These are phyloP conservation scores for Corymbia calophylla DNA, from an alignment of 441 rosid genomes.

Conservation along the genomic window DNA sequence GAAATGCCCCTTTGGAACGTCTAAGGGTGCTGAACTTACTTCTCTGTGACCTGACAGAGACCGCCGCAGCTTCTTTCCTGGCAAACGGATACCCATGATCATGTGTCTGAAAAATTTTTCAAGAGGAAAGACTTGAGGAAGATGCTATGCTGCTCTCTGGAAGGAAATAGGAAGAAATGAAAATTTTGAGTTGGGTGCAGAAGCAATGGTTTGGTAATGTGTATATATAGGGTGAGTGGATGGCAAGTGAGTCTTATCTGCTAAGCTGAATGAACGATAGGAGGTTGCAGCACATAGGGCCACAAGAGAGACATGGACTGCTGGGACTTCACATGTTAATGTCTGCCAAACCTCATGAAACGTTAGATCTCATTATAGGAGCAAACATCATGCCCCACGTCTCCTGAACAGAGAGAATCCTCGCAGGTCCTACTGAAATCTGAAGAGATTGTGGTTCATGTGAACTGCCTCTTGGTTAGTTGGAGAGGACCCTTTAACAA, in stretches of 20 bases:
- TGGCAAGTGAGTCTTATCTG: background rate
- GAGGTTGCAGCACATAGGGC: background rate
- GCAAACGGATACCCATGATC: background rate
- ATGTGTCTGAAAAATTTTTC: background rate
- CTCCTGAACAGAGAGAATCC: background rate
- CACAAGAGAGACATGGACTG: background rate
- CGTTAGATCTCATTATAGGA: background rate
- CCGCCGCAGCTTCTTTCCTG: background rate
- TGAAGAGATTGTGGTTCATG: background rate
- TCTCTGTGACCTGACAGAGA: background rate
- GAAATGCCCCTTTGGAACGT: slow-evolving; percentile 2
- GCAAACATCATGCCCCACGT: background rate
- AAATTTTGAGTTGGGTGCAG: background rate
- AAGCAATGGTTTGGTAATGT: background rate
- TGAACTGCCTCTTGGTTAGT: background rate
- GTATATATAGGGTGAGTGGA: background rate
- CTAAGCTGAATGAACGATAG: background rate
- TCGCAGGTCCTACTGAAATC: background rate
- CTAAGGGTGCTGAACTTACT: background rate
- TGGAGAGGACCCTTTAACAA: background rate
- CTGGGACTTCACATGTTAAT: background rate
- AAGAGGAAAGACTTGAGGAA: background rate
- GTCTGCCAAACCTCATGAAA: background rate
- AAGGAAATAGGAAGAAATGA: background rate
- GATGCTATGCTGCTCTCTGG: background rate